phyloP scores from a whole-genome alignment of 1,139 yeast species.

The Blastobotrys indianensis region DNA sequence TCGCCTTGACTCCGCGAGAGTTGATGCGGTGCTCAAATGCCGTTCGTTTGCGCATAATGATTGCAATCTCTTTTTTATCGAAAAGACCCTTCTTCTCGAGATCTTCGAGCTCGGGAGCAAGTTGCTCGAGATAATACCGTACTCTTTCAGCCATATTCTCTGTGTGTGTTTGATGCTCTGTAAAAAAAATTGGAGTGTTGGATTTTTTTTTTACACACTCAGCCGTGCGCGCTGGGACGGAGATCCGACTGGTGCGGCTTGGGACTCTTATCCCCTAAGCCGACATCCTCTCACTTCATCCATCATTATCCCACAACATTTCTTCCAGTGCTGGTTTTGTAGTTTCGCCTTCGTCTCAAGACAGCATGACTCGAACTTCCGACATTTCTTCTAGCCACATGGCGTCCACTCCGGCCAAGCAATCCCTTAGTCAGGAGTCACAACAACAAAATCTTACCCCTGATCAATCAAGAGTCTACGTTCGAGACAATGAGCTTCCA shows the following conservation, averaged over 20 bases:
- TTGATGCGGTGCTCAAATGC: slow-evolving; percentile 90
- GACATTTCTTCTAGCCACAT: no score
- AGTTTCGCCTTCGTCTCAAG: no score
- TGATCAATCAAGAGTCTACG: no score
- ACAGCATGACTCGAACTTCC: no score
- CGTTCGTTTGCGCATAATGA: slow-evolving; percentile 88
- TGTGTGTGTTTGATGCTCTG: not conserved
- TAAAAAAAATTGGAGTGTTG: not conserved
- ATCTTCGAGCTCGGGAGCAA: slow-evolving; percentile 91
- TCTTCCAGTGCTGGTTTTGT: no score
- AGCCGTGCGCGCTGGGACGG: not conserved
- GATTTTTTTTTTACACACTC: not conserved
- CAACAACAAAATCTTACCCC: no score
- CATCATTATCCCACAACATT: no score
- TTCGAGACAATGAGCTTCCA: no score
- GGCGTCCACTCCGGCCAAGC: no score
- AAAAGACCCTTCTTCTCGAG: slow-evolving; percentile 76
- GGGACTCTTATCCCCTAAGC: no score
- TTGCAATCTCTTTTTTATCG: slow-evolving; percentile 60
- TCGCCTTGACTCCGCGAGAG: slow-evolving; percentile 74
- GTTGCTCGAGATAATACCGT: slow-evolving; percentile 71
- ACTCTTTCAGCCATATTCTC: slow-evolving; percentile 72
- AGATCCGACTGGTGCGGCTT: not conserved
- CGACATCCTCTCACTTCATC: no score
- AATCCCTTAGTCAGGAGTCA: no score